Evolutionary conservation across 1,284 basidiomycete genomes (phyloP).

Genomic region (Ustilago trichophora): DNA sequence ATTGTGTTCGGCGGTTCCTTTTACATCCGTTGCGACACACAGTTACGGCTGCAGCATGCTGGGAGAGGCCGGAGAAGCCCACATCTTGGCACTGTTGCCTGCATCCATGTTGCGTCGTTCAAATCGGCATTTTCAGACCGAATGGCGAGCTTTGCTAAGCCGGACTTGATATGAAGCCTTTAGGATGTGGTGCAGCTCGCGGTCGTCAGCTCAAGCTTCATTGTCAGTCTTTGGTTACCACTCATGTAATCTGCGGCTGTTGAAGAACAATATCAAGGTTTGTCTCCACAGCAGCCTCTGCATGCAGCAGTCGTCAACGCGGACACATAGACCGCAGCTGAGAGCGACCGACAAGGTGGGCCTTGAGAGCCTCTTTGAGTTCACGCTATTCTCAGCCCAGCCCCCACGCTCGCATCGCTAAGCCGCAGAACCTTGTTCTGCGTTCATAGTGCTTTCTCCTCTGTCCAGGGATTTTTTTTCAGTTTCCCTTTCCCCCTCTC

Average conservation of each 20-base stretch:
- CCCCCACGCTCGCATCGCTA: not conserved
- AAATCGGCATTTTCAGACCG: conserved; percentile 3
- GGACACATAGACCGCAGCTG: conserved; percentile 6
- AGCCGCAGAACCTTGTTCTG: conserved; percentile 15
- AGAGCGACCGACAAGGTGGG: too few relatives aligned
- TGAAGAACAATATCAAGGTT: conserved; percentile 35
- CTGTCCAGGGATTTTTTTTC: too few relatives aligned
- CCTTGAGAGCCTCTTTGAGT: not conserved
- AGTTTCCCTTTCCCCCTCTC: not conserved
- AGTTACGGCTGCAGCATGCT: not conserved
- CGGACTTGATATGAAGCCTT: conserved; percentile 1
- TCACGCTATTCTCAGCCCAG: not conserved
- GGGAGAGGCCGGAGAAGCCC: not conserved
- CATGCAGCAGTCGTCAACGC: conserved; percentile 8
- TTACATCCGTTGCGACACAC: not conserved
- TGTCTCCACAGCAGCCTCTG: conserved; percentile 5
- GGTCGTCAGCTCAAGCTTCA: not conserved
- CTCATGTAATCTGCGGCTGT: conserved; percentile 7
- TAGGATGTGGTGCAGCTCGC: not conserved
- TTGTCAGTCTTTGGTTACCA: not conserved
- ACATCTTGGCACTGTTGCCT: conserved; percentile 1
- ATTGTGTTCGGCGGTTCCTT: not conserved
- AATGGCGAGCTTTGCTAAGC: not conserved
- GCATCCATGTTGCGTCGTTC: not conserved
- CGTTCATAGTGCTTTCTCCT: not conserved